Conservation (phyloP, 2,329 filamentous ascomycete genomes). For the Scopulariopsis brevicaulis region DNA sequence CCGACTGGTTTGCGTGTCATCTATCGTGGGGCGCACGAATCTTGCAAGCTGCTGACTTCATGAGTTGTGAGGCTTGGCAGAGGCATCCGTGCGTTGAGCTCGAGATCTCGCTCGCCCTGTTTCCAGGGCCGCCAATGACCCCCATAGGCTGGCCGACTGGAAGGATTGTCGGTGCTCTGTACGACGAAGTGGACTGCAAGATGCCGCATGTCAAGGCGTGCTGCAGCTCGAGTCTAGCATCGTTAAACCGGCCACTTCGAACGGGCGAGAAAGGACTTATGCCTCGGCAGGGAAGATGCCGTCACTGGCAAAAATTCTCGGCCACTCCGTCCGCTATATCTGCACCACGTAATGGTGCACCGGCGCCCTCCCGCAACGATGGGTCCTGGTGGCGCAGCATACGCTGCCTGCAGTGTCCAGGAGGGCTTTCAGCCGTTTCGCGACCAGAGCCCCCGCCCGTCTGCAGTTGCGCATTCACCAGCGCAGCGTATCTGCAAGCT, state of each 20-base stretch:
- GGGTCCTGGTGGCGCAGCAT: neutral
- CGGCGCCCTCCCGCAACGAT: neutral
- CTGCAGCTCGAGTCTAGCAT: neutral
- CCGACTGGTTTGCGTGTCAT: neutral
- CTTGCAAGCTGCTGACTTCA: neutral
- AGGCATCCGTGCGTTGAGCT: constrained; percentile 1
- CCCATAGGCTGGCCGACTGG: neutral
- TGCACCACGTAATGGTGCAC: neutral
- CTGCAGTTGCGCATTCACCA: neutral
- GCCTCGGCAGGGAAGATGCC: neutral
- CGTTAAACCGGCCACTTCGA: neutral
- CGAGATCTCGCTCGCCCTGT: neutral
- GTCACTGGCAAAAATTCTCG: neutral
- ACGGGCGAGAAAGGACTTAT: neutral
- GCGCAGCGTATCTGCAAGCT: neutral
- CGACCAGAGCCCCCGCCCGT: neutral
- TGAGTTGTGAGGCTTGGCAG: neutral
- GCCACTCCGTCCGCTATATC: neutral
- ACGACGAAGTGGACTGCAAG: neutral
- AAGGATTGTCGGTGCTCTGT: neutral
- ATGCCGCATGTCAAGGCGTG: neutral
- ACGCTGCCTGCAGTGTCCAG: neutral
- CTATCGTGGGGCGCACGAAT: neutral
- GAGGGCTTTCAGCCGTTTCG: neutral
- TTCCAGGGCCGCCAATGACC: neutral